Conservation (phyloP, 2,329 filamentous ascomycete genomes). For the Drechslerella dactyloides region DNA sequence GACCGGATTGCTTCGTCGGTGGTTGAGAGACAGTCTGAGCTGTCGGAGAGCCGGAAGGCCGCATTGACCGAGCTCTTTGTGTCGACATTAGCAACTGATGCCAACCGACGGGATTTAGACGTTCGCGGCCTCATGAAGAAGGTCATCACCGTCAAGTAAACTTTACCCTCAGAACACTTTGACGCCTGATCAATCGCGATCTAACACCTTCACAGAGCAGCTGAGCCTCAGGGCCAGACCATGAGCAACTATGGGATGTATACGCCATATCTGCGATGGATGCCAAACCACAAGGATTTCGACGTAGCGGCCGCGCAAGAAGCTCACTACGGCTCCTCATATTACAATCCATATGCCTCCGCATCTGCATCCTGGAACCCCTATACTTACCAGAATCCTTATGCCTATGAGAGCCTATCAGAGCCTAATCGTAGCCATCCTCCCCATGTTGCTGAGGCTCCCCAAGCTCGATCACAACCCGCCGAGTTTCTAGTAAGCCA, state of each 20-base stretch:
- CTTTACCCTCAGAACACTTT: neutral
- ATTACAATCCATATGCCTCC: too few relatives aligned
- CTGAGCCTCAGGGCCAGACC: neutral
- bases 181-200: neutral
- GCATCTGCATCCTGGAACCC: too few relatives aligned
- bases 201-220: neutral
- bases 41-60: neutral
- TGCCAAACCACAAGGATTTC: neutral
- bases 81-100: slow-evolving; percentile 1
- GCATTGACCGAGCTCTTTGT: neutral
- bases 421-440: too few relatives aligned
- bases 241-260: neutral
- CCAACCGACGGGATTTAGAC: neutral
- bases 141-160: neutral
- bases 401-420: too few relatives aligned
- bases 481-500: too few relatives aligned
- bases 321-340: too few relatives aligned
- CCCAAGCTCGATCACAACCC: too few relatives aligned
- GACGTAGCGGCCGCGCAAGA: neutral
- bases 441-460: too few relatives aligned
- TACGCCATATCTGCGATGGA: slow-evolving; percentile 2
- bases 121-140: neutral
- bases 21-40: neutral
- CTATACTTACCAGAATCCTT: too few relatives aligned
- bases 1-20: neutral